A percentile compares a stretch with the other conserved stretches of the same genome.
phyloP scores from a whole-genome alignment of 768 basidiomycete genomes.

The Phlegmacium glaucopus region DNA sequence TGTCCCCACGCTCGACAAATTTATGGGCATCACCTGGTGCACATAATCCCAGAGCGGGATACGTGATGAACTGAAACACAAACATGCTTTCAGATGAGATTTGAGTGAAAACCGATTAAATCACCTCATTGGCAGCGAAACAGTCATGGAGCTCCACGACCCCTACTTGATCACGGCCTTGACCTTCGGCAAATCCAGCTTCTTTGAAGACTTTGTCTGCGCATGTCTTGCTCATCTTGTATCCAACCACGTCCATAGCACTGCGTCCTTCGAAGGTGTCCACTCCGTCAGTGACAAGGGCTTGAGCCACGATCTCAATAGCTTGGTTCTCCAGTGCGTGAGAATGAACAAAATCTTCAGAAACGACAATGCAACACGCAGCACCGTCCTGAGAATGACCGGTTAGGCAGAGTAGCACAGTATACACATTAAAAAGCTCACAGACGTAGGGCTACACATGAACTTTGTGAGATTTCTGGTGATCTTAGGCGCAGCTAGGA shows the following conservation, averaged over 20 bases:
- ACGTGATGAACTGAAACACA: constrained; percentile 62
- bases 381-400: constrained; percentile 55
- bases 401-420: too few species aligned
- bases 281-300: constrained; percentile 63
- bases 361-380: constrained; percentile 73
- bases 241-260: constrained; percentile 82
- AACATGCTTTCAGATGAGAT: neutral
- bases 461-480: constrained; percentile 73
- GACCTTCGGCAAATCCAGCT: constrained; percentile 63
- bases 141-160: constrained; percentile 87
- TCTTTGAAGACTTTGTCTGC: constrained; percentile 68
- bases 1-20: constrained; percentile 72
- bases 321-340: constrained; percentile 82
- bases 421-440: constrained; percentile 19
- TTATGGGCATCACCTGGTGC: constrained; percentile 63
- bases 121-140: constrained; percentile 77
- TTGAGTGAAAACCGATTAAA: neutral
- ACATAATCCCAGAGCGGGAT: constrained; percentile 77
- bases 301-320: constrained; percentile 73
- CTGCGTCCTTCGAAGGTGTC: constrained; percentile 62
- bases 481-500: constrained; percentile 64
- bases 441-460: constrained; percentile 88
- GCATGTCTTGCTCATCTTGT: constrained; percentile 66
- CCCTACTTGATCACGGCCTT: constrained; percentile 72
- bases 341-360: constrained; percentile 71